phyloP scores from a whole-genome alignment of 2,329 filamentous ascomycete species.

The Xylariaceae sp. region DNA sequence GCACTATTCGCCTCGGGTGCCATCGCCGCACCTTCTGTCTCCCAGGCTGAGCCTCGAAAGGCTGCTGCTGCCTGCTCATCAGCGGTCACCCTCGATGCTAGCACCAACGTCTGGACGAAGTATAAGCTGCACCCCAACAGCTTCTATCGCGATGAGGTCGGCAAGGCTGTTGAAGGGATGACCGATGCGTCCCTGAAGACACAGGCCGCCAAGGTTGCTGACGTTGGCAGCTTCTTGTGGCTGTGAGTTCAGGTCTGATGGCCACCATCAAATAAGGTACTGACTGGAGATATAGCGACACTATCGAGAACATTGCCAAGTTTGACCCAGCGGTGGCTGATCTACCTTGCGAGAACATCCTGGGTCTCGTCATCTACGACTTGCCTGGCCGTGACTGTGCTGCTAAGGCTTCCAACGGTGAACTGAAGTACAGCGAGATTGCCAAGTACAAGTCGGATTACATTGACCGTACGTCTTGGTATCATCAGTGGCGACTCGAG shows the following conservation, averaged over 20 bases:
- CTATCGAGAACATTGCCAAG: slow-evolving; percentile 45
- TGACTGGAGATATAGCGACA: slow-evolving; percentile 35
- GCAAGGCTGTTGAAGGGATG: slow-evolving; percentile 21
- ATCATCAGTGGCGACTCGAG: not conserved
- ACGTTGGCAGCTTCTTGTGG: slow-evolving; percentile 53
- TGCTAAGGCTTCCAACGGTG: slow-evolving; percentile 55
- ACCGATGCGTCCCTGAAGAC: slow-evolving; percentile 47
- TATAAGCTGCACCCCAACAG: slow-evolving; percentile 29
- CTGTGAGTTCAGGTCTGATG: slow-evolving; percentile 32
- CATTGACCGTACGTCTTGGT: slow-evolving; percentile 38
- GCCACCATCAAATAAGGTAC: not conserved
- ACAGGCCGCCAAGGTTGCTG: slow-evolving; percentile 46
- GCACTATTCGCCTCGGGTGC: slow-evolving; percentile 25
- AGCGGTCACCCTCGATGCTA: slow-evolving; percentile 26
- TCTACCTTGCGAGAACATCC: slow-evolving; percentile 36
- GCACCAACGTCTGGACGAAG: slow-evolving; percentile 25
- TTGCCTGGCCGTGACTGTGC: slow-evolving; percentile 57
- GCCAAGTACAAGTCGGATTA: slow-evolving; percentile 50
- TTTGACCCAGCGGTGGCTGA: slow-evolving; percentile 43
- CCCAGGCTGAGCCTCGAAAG: slow-evolving; percentile 11
- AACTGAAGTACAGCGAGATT: slow-evolving; percentile 47
- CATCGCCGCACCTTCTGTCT: slow-evolving; percentile 23
- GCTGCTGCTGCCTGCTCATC: slow-evolving; percentile 19
- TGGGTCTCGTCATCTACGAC: slow-evolving; percentile 52
- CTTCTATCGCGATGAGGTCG: slow-evolving; percentile 27